Conservation (phyloP, 202 grass and related monocot species). For the Hordeum pubiflorum region DNA sequence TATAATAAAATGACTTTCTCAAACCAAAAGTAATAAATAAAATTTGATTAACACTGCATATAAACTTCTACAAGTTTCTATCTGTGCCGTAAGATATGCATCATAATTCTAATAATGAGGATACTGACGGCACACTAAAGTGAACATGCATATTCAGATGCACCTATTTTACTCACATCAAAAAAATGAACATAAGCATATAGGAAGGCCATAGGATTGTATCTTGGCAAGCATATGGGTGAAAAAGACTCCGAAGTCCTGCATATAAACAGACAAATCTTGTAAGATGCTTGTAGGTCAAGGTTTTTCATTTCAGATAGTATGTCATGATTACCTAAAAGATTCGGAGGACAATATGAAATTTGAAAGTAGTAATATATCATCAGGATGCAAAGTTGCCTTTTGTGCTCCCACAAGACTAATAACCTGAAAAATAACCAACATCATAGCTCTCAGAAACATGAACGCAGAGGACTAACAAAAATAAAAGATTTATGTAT, state of each 20-base stretch:
- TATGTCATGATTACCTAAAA: slow-evolving; percentile 64
- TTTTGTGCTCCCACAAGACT: slow-evolving; percentile 97
- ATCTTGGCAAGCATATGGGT: slow-evolving; percentile 97
- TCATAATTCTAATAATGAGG: background rate
- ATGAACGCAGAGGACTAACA: background rate
- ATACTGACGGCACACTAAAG: background rate
- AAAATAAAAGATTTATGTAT: background rate
- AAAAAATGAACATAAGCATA: slow-evolving; percentile 96
- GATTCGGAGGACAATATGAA: slow-evolving; percentile 90
- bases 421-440: slow-evolving; percentile 60
- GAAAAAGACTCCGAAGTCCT: slow-evolving; percentile 97
- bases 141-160: background rate
- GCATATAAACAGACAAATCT: slow-evolving; percentile 31
- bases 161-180: slow-evolving; percentile 70
- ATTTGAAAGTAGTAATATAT: slow-evolving; percentile 89
- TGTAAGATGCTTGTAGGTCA: slow-evolving; percentile 24
- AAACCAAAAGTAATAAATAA: background rate
- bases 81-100: background rate
- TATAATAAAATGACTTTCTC: background rate
- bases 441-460: background rate
- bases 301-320: slow-evolving; percentile 8
- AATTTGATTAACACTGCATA: background rate
- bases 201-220: slow-evolving; percentile 95
- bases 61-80: background rate
- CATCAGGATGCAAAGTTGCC: slow-evolving; percentile 85